Percentiles rank a stretch among this genome's conserved stretches.
Evolutionary conservation across 2,329 filamentous ascomycete genomes (phyloP).

Genomic region (Stagonosporopsis rhizophila): DNA sequence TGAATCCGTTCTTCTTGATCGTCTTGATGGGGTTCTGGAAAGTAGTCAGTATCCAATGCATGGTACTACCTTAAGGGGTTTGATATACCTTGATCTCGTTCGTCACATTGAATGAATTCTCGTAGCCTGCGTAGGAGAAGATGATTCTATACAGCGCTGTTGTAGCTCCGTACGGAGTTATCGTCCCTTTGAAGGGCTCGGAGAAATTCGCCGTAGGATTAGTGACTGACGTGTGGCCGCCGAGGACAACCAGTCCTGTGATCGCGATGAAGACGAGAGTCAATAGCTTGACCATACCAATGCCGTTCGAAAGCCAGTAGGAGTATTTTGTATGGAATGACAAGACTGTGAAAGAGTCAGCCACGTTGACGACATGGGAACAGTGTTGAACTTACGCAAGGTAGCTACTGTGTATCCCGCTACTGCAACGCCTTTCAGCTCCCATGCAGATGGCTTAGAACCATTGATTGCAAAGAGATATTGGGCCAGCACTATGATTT

Average conservation of each 20-base stretch:
- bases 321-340: constrained; percentile 65
- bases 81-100: constrained; percentile 61
- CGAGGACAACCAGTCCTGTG: constrained; percentile 68
- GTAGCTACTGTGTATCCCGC: constrained; percentile 68
- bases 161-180: constrained; percentile 60
- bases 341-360: constrained; percentile 43
- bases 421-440: constrained; percentile 71
- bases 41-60: not conserved
- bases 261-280: constrained; percentile 61
- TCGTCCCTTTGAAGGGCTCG: constrained; percentile 61
- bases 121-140: constrained; percentile 65
- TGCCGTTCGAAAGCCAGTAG: constrained; percentile 62
- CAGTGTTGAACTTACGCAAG: constrained; percentile 53
- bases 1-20: constrained; percentile 55
- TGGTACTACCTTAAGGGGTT: too few species aligned
- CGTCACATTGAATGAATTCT: constrained; percentile 68
- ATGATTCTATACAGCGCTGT: constrained; percentile 66
- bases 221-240: constrained; percentile 59
- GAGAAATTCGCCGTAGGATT: constrained; percentile 63
- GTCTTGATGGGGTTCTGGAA: constrained; percentile 61
- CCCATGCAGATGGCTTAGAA: constrained; percentile 63
- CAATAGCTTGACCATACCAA: constrained; percentile 65
- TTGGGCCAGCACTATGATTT: constrained; percentile 60
- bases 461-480: constrained; percentile 68
- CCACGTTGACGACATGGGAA: not conserved